Evolutionary conservation across 805 yeast genomes (phyloP).

Genomic region (Yarrowia bubula): DNA sequence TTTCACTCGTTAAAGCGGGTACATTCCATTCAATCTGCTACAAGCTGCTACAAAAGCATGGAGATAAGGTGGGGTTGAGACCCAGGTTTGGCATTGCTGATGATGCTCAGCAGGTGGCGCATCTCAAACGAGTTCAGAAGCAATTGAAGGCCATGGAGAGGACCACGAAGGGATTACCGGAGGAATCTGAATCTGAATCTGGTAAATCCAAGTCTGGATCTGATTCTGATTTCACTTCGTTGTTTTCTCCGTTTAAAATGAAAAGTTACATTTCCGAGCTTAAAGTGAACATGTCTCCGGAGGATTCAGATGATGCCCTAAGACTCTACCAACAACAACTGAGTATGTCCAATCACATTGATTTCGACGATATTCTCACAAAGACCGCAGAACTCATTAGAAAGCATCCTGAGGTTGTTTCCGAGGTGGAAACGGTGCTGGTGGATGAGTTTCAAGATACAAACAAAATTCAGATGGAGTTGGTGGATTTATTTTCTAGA

Average conservation of each 20-base stretch:
- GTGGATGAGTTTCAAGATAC: constrained; percentile 97
- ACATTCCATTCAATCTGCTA: constrained; percentile 87
- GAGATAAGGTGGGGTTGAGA: constrained; percentile 51
- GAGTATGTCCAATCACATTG: constrained; percentile 47
- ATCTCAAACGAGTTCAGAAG: neutral
- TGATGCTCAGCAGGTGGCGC: neutral
- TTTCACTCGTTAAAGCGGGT: constrained; percentile 60
- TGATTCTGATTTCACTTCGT: neutral
- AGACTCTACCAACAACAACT: constrained; percentile 2
- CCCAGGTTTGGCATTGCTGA: constrained; percentile 38
- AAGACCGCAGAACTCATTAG: constrained; percentile 52
- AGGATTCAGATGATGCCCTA: constrained; percentile 5
- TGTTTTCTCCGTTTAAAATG: constrained; percentile 2
- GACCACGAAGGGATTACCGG: neutral
- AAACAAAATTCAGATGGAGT: constrained; percentile 66
- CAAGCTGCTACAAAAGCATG: constrained; percentile 55
- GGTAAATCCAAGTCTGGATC: neutral
- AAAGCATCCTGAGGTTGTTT: constrained; percentile 46
- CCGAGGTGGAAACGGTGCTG: constrained; percentile 62
- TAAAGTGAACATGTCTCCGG: neutral
- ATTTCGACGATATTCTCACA: constrained; percentile 81
- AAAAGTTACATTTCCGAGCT: constrained; percentile 10
- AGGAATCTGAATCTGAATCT: neutral
- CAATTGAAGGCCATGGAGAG: neutral
- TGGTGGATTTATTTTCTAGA: constrained; percentile 55